Percentiles rank a stretch among this genome's conserved stretches.
Conservation (phyloP, 2,329 filamentous ascomycete species). For the Emmonsia crescens region DNA sequence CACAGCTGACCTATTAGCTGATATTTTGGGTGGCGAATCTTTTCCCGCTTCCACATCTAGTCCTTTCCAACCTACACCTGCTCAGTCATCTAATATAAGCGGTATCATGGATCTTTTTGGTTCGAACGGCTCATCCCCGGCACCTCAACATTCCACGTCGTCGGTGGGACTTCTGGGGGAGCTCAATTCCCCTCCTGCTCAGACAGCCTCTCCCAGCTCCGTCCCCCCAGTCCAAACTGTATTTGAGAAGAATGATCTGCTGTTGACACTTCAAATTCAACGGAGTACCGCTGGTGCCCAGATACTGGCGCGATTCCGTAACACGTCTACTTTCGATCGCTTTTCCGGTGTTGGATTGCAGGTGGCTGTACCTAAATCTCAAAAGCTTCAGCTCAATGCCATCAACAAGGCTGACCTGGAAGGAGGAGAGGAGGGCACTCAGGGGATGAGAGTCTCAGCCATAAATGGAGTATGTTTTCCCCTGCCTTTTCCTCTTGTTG, state of each 20-base stretch:
- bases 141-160: constrained; percentile 35
- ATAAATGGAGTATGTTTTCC: constrained; percentile 70
- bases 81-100: constrained; percentile 44
- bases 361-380: constrained; percentile 90
- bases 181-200: constrained; percentile 40
- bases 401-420: constrained; percentile 72
- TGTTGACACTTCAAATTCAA: constrained; percentile 72
- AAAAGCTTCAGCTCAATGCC: constrained; percentile 82
- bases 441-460: constrained; percentile 77
- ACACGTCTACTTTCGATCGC: constrained; percentile 53
- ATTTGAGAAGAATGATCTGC: constrained; percentile 78
- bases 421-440: constrained; percentile 71
- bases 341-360: constrained; percentile 74
- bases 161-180: constrained; percentile 41
- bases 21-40: constrained; percentile 72
- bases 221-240: constrained; percentile 51
- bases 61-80: constrained; percentile 45
- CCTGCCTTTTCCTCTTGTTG: background rate
- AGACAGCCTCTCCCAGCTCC: constrained; percentile 35
- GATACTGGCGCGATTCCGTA: constrained; percentile 73
- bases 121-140: constrained; percentile 35
- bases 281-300: constrained; percentile 63
- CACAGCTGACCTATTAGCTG: constrained; percentile 78
- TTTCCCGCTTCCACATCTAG: constrained; percentile 41
- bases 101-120: constrained; percentile 90